Conservation (phyloP, 2,329 filamentous ascomycete species). For the Botrytis elliptica region DNA sequence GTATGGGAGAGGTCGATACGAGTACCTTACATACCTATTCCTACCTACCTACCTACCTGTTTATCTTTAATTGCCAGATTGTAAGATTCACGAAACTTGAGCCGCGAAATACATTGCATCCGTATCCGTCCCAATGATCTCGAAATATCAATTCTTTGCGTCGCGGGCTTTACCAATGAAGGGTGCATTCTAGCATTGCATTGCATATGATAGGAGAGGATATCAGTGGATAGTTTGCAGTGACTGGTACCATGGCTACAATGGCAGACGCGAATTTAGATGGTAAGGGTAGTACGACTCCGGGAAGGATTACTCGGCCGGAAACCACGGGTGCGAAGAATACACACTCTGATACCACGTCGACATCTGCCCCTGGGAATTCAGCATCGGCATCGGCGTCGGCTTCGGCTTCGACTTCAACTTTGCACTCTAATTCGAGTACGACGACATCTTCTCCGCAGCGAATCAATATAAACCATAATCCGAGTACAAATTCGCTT, state of each 20-base stretch:
- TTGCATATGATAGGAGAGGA: neutral
- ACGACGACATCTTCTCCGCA: neutral
- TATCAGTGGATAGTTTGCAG: neutral
- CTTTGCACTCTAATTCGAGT: neutral
- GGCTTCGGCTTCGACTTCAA: neutral
- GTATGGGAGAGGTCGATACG: neutral
- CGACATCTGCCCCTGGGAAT: neutral
- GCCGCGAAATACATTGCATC: neutral
- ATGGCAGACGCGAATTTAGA: neutral
- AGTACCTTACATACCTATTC: neutral
- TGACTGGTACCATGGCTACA: neutral
- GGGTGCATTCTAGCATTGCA: neutral
- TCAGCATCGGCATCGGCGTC: neutral
- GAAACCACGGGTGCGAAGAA: neutral
- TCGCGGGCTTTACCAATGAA: neutral
- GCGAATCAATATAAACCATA: neutral
- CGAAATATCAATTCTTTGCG: neutral
- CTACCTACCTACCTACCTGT: neutral
- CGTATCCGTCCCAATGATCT: slow-evolving; percentile 2
- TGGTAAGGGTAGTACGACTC: neutral
- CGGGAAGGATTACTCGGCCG: neutral
- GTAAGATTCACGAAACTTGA: slow-evolving; percentile 16
- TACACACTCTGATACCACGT: neutral
- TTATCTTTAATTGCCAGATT: neutral
- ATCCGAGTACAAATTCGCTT: neutral